Evolutionary conservation across 2,329 filamentous ascomycete genomes (phyloP), one percentile per base, ranked within the genome.

Genomic region (Neoscytalidium dimidiatum): DNA sequence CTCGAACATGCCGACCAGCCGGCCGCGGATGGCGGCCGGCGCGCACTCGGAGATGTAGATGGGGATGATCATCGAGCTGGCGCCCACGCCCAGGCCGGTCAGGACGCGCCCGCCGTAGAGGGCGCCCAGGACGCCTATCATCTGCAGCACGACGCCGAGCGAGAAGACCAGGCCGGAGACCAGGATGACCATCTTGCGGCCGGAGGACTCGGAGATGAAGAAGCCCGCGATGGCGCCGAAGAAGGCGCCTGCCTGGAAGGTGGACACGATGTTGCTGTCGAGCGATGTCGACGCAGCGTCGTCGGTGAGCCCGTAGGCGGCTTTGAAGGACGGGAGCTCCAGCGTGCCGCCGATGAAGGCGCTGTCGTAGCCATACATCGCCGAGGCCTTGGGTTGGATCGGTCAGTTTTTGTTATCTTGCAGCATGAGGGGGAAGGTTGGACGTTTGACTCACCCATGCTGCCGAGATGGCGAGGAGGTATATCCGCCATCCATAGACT

Each of bases 401-500:
- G n/a, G n/a, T n/a, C n/a, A n/a, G n/a, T n/a, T n/a, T n/a, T n/a
- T n/a, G n/a, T n/a, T n/a, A n/a, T n/a, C n/a, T n/a, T n/a, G n/a
- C n/a, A n/a, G n/a, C n/a, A n/a, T n/a, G n/a, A n/a, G n/a, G n/a
- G n/a, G n/a, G n/a, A n/a, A n/a, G n/a, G n/a, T n/a, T n/a, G n/a
- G n/a, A n/a, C 28, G 26, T 29, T n/a, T 17, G 4, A 21, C 57
- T 35, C 21, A 62, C 57, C 88, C 81, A 86, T 86, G 56, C 88
- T 89, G 67, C 89, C 89, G 66, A 90, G 91, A 75, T 88, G 53
- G 87, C 87, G 68, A 90, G 80, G 64, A 82, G 82, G 68, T 89
- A 86, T 29, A 89, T 87, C 64, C 88, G 84, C 88, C 88, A 91
- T 71, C 88, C 87, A 77, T 90, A 91, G 66, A 91, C 87, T 73